phyloP scores from a whole-genome alignment of 1,284 basidiomycete species.

The Agroathelia rolfsii region DNA sequence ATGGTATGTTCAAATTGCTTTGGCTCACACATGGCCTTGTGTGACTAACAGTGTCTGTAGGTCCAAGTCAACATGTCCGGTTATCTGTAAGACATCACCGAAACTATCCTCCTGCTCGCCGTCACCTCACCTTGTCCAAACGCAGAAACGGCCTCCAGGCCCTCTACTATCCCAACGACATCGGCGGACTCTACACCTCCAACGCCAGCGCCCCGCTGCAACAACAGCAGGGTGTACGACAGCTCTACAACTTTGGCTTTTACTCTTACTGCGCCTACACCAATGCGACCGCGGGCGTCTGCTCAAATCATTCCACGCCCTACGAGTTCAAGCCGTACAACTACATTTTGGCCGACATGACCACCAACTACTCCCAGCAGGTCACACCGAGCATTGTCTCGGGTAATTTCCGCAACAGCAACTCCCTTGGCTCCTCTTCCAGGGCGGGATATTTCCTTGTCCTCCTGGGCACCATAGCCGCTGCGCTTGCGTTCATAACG shows the following conservation, averaged over 20 bases:
- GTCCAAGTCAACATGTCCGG: constrained; percentile 57
- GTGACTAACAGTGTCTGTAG: constrained; percentile 25
- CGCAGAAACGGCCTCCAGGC: constrained; percentile 42
- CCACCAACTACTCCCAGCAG: constrained; percentile 44
- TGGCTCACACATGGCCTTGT: constrained; percentile 1
- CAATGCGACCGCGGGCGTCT: constrained; percentile 47
- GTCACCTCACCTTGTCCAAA: constrained; percentile 9
- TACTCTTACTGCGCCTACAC: constrained; percentile 71
- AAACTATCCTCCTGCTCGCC: constrained; percentile 6
- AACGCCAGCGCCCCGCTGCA: constrained; percentile 57
- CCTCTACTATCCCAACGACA: constrained; percentile 47
- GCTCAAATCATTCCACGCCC: constrained; percentile 52
- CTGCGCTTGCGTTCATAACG: constrained; percentile 54
- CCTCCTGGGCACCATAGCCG: constrained; percentile 59
- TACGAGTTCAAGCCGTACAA: constrained; percentile 52
- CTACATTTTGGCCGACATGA: constrained; percentile 56
- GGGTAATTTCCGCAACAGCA: constrained; percentile 50
- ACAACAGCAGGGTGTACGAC: constrained; percentile 47
- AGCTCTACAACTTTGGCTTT: constrained; percentile 65
- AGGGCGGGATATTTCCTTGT: constrained; percentile 68
- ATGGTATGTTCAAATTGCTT: constrained; percentile 40
- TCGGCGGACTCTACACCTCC: constrained; percentile 55
- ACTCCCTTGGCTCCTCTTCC: constrained; percentile 52
- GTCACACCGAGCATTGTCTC: constrained; percentile 44
- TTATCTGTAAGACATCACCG: constrained; percentile 44